Base-by-base conservation (phyloP, 2,329 filamentous ascomycete species). In the Aphanoascus verrucosus region DNA sequence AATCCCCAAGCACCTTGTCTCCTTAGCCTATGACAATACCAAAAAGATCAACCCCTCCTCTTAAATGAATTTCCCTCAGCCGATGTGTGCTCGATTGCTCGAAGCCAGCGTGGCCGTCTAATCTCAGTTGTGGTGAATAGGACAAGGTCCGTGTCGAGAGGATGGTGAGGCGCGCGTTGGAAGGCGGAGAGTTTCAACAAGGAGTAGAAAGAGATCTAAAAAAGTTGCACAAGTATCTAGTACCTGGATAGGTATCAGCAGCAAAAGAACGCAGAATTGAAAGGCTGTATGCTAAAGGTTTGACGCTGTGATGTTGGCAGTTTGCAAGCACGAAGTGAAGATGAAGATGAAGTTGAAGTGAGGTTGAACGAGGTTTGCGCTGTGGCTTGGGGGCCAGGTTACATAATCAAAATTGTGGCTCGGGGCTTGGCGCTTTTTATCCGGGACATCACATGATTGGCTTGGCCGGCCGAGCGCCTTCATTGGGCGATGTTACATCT, bases 1-100 rank as follows among this genome's bases (percentile, higher is more conserved):
- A 50, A 38, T 48, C 41, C 47, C 23, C 49, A 35, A 43, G 40
- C 51, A 43, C 51, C 51, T 37, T 49, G 15, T 42, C 41, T 43
- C 45, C 45, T 49, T 44, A 34, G 19, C 15, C 34, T 47, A 42
- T 20, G 12, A 15, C 44, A 53, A 42, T 35, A 46, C 23, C 19
- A 45, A 52, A 46, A 46, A 52, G 32, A 15, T 12, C 32, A n/a
- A 38, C 38, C 23, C 44, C 50, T 42, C 11, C 42, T 34, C 17
- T 20, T 46, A 19, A 40, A 38, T 12, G 32, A 31, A 17, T 19
- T 38, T 19, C 50, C 35, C 5, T 46, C 50, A 43, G 20, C 17
- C 41, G 42, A 46, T 28, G 32, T 38, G 38, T n/a, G 45, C 34
- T 38, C 11, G 23, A 15, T 6, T 14, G 35, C 35, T 11, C 8